Evolutionary conservation across 2,329 filamentous ascomycete genomes (phyloP).

Genomic region (Aspergillus sp.): DNA sequence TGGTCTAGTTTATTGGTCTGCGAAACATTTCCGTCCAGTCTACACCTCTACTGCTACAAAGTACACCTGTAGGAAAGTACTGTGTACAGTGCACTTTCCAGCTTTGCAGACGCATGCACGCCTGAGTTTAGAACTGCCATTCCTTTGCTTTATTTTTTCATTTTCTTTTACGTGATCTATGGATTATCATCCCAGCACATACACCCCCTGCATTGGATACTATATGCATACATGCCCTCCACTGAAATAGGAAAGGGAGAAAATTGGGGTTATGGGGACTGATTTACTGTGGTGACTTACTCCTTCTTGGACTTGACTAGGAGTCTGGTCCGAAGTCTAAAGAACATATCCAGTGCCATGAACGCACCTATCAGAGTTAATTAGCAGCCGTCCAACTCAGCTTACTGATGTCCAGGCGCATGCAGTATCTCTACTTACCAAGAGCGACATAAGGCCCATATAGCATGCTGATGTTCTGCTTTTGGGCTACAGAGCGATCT

Average conservation of each 20-base stretch:
- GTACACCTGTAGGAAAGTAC: too few species aligned
- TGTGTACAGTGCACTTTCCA: not conserved
- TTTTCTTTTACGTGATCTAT: not conserved
- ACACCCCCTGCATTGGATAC: not conserved
- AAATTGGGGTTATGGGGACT: not conserved
- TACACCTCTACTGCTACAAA: too few species aligned
- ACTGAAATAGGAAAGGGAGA: not conserved
- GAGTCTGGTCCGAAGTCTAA: slow-evolving; percentile 32
- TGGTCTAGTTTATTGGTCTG: not conserved
- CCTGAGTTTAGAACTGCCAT: not conserved
- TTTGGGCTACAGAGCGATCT: slow-evolving; percentile 48
- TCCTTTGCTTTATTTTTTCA: not conserved
- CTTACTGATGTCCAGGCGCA: not conserved
- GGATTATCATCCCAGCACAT: not conserved
- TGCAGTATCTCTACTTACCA: slow-evolving; percentile 45
- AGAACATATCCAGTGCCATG: slow-evolving; percentile 43
- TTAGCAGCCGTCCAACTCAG: not conserved
- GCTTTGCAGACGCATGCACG: not conserved
- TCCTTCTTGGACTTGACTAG: slow-evolving; percentile 34
- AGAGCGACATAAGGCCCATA: slow-evolving; percentile 61
- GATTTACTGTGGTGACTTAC: slow-evolving; percentile 12
- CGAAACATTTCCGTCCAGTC: not conserved
- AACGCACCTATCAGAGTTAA: slow-evolving; percentile 33
- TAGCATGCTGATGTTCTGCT: slow-evolving; percentile 52
- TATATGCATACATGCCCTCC: not conserved